Percentiles rank a stretch among this genome's conserved stretches.
phyloP scores from a whole-genome alignment of 1,284 basidiomycete genomes.

The Spongiforma sp. region DNA sequence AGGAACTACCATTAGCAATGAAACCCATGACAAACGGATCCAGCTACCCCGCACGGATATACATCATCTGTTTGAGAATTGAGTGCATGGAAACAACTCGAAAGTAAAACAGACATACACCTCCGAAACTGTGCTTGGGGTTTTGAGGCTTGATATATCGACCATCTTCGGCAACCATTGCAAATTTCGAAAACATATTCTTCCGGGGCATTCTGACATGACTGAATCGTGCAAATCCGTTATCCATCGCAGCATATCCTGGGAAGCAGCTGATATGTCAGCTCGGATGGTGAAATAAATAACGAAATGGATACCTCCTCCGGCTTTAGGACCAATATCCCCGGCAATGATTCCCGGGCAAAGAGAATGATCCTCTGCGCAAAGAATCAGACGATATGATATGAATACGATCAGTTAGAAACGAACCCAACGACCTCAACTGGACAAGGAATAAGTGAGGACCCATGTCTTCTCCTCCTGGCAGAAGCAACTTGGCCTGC shows the following conservation, averaged over 20 bases:
- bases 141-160: conserved; percentile 73
- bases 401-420: background rate
- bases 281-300: background rate
- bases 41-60: conserved; percentile 63
- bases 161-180: conserved; percentile 71
- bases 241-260: conserved; percentile 68
- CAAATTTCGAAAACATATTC: conserved; percentile 80
- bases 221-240: conserved; percentile 75
- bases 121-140: conserved; percentile 78
- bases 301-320: conserved; percentile 46
- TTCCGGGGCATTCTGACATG: conserved; percentile 75
- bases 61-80: conserved; percentile 59
- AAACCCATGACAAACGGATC: background rate
- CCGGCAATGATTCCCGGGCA: conserved; percentile 72
- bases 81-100: background rate
- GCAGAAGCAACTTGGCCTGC: conserved; percentile 76
- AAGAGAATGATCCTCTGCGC: conserved; percentile 59
- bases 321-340: conserved; percentile 56
- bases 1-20: conserved; percentile 1
- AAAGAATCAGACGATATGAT: conserved; percentile 9
- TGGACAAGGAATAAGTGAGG: conserved; percentile 83
- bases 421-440: conserved; percentile 60
- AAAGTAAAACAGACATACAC: conserved; percentile 49
- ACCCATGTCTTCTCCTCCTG: conserved; percentile 66
- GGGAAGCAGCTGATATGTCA: background rate